Base-by-base conservation (phyloP, 306 rosid genomes). In the Elaeagnus macrophylla region DNA sequence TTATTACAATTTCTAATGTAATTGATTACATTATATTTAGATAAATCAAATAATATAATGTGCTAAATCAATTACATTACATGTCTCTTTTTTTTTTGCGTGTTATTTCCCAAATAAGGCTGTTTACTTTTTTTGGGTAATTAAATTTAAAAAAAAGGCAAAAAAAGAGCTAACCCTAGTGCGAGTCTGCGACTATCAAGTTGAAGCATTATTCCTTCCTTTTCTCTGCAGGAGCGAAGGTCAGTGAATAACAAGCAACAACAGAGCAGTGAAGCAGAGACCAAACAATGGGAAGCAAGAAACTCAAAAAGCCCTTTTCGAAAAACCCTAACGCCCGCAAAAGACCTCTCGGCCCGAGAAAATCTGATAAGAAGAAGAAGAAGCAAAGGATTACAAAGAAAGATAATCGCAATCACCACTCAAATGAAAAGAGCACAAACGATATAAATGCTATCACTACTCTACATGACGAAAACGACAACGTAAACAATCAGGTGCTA, bases 261-360 rank as follows among this genome's bases (percentile, higher is more conserved):
- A 13, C 10, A 7, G 13, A 44, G 35, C 5, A 12, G 41, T 25
- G 17, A 2, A 25, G 58, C 16, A 39, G 52, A 49, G 41, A 19
- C 17, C 57, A 32, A 56, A 14, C 48, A n/a, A 60, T 69, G 77
- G 69, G 67, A 35, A 64, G 67, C 66, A 18, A 53, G 53, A 67
- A 60, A 18, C 43, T 55, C 4, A 39, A 40, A 6, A 66, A 45
- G 15, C 51, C 54, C 35, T 50, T 12, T 17, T 5, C 5, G 6
- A 48, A 25, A 54, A 74, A 68, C 68, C 64, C 74, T 63, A 54
- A 54, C 49, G 17, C 46, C 13, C 38, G 13, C 13, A 61, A 39
- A 48, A 58, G 39, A 5, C 39, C 58, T 56, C 74, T 61, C 3
- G 73, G 36, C 15, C 66, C 78, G 0, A 68, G 35, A 15, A 38